phyloP scores from a whole-genome alignment of 2,329 filamentous ascomycete genomes.

The Zymoseptoria tritici region DNA sequence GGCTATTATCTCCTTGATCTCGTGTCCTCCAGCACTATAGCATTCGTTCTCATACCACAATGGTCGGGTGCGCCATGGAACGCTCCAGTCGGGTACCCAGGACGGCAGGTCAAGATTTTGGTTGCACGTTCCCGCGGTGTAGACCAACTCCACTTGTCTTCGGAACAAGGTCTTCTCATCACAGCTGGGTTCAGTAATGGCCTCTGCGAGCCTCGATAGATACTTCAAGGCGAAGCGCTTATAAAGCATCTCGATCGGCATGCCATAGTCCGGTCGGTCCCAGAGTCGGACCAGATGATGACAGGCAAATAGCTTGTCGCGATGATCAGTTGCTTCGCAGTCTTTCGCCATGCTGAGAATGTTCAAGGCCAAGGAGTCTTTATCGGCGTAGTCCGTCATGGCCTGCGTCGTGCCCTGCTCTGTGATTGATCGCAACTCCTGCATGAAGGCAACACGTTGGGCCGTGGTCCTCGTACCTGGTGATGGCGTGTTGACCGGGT shows the following conservation, averaged over 20 bases:
- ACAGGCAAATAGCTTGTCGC: slow-evolving; percentile 15
- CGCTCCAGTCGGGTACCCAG: slow-evolving; percentile 13
- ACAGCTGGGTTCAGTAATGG: slow-evolving; percentile 14
- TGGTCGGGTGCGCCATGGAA: slow-evolving; percentile 12
- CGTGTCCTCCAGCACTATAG: slow-evolving; percentile 12
- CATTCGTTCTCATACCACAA: slow-evolving; percentile 11
- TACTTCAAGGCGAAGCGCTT: slow-evolving; percentile 14
- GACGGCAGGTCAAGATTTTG: slow-evolving; percentile 13
- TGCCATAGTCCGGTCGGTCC: slow-evolving; percentile 12
- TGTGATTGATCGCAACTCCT: slow-evolving; percentile 11
- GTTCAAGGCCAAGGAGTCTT: slow-evolving; percentile 11
- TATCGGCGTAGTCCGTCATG: slow-evolving; percentile 12
- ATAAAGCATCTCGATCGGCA: slow-evolving; percentile 11
- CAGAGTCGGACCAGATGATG: slow-evolving; percentile 14
- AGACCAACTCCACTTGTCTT: slow-evolving; percentile 14
- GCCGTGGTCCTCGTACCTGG: slow-evolving; percentile 13
- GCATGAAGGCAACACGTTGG: slow-evolving; percentile 15
- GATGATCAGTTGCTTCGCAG: slow-evolving; percentile 16
- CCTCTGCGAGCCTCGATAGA: slow-evolving; percentile 13
- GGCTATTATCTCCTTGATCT: slow-evolving; percentile 8
- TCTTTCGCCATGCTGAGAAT: slow-evolving; percentile 15
- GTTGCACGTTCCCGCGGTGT: slow-evolving; percentile 11
- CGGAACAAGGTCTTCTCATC: slow-evolving; percentile 8
- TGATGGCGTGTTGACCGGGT: slow-evolving; percentile 5
- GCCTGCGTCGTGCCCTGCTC: slow-evolving; percentile 13